phyloP scores from a whole-genome alignment of 345 rosid species.

The Dovyalis caffra region DNA sequence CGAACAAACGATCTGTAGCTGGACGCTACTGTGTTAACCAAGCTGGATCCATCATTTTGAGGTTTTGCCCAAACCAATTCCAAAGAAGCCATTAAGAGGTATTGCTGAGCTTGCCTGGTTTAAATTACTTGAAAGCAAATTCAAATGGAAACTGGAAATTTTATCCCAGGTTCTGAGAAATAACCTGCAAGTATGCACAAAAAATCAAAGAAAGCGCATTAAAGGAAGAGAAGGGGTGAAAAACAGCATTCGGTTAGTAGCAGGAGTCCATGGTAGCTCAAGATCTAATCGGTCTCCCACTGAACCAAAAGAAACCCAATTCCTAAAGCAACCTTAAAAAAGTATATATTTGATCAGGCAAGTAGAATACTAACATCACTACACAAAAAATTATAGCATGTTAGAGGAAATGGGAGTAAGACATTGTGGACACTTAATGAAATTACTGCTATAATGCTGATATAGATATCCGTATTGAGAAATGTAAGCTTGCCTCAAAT shows the following conservation, averaged over 20 bases:
- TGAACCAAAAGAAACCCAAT: too few relatives aligned
- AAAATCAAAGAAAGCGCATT: not conserved
- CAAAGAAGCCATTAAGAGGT: not conserved
- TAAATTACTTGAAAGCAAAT: not conserved
- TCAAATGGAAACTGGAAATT: not conserved
- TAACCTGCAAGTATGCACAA: constrained; percentile 17
- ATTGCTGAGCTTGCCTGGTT: not conserved
- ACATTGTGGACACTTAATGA: not conserved
- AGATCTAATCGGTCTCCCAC: too few relatives aligned
- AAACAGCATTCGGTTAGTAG: too few relatives aligned
- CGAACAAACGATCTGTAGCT: too few relatives aligned
- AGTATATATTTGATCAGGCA: not conserved
- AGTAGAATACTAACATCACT: not conserved
- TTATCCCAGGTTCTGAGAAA: constrained; percentile 11
- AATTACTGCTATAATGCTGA: not conserved
- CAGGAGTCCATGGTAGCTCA: too few relatives aligned
- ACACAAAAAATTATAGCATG: not conserved
- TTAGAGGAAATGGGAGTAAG: not conserved
- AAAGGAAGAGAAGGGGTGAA: not conserved
- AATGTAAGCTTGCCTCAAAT: constrained; percentile 19
- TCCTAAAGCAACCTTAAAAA: not conserved
- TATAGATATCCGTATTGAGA: not conserved
- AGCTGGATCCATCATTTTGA: not conserved
- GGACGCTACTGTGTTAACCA: not conserved
- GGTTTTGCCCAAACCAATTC: not conserved